phyloP scores from a whole-genome alignment of 345 rosid genomes.

The Euphorbia pulcherrima region DNA sequence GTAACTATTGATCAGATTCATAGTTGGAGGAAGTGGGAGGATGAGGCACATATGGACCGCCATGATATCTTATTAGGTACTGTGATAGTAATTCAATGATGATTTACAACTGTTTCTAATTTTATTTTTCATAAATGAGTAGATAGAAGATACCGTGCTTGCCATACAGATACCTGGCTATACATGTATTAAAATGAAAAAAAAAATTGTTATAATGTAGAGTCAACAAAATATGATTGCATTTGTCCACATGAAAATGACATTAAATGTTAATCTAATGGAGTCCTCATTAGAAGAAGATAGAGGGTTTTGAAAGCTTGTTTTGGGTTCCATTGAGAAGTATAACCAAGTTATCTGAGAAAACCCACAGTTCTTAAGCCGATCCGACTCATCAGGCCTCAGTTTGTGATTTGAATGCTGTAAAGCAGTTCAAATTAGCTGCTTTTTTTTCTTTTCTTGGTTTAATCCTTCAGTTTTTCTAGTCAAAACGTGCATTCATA shows the following conservation, averaged over 20 bases:
- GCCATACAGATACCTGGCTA: no score
- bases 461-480: constrained; percentile 1
- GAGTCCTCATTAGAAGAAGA: neutral
- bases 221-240: neutral
- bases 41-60: constrained; percentile 63
- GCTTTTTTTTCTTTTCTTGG: neutral
- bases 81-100: no score
- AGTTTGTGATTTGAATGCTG: neutral
- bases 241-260: neutral
- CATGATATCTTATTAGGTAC: constrained; percentile 62
- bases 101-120: no score
- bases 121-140: neutral
- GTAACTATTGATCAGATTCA: constrained; percentile 53
- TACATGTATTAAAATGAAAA: neutral
- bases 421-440: neutral
- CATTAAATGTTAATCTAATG: neutral
- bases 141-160: neutral
- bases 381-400: neutral
- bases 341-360: neutral
- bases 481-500: neutral
- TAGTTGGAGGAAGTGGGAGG: constrained; percentile 95
- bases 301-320: neutral
- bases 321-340: neutral
- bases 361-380: neutral
- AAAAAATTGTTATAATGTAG: neutral